Conservation (phyloP, 371 early-diverging fungal species). For the Mortierella sp. region DNA sequence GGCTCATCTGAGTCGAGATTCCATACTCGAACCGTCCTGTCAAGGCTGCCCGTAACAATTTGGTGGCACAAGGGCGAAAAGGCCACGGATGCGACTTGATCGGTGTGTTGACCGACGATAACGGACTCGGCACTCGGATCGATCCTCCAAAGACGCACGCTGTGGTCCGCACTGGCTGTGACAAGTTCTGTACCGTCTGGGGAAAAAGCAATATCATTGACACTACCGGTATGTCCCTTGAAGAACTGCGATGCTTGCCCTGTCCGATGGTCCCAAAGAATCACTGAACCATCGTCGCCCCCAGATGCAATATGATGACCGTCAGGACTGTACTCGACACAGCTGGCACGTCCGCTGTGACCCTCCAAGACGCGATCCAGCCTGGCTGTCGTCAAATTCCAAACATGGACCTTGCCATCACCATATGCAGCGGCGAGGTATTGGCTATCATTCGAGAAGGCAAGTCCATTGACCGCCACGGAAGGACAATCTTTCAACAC, state of each 20-base stretch:
- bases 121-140: too few species aligned
- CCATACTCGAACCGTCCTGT: neutral
- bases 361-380: neutral
- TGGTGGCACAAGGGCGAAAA: neutral
- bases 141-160: too few species aligned
- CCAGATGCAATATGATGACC: neutral
- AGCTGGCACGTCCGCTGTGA: neutral
- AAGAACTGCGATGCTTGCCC: neutral
- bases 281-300: neutral
- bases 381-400: neutral
- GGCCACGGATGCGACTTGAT: neutral
- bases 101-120: too few species aligned
- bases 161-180: too few species aligned
- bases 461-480: neutral
- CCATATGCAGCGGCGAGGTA: neutral
- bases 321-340: neutral
- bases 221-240: neutral
- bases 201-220: neutral
- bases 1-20: neutral
- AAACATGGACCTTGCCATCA: neutral
- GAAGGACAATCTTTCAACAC: neutral
- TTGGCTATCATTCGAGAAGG: neutral
- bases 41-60: neutral
- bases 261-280: neutral
- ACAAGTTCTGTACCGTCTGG: neutral